These are phyloP conservation scores for Paraphoma chrysanthemicola DNA, from an alignment of 2,329 filamentous ascomycete species.

Conservation along the genomic window DNA sequence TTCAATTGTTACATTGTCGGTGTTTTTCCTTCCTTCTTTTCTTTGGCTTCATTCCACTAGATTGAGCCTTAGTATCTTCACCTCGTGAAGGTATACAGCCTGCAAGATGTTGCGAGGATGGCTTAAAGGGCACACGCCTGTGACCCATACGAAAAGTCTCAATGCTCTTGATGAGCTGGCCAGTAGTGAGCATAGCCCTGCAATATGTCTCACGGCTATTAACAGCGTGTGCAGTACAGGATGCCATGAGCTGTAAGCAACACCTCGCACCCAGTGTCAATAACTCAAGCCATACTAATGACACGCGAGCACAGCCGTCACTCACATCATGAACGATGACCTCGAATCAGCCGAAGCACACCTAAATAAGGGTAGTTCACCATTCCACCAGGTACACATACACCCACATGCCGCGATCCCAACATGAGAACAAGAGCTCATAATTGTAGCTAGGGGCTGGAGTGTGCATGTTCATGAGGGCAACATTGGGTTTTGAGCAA, in stretches of 20 bases:
- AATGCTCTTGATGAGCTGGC: constrained; percentile 65
- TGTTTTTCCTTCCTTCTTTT: background rate
- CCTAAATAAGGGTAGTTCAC: constrained; percentile 74
- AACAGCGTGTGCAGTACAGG: constrained; percentile 47
- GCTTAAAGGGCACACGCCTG: constrained; percentile 41
- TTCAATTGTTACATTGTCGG: background rate
- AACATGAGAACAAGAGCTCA: constrained; percentile 19
- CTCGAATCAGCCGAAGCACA: constrained; percentile 81
- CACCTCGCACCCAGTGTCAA: background rate
- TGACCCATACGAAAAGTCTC: constrained; percentile 60
- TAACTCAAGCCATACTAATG: constrained; percentile 25
- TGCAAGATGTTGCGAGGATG: constrained; percentile 45
- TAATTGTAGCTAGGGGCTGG: constrained; percentile 72
- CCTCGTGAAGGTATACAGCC: constrained; percentile 1
- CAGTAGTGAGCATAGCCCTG: constrained; percentile 52
- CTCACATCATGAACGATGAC: constrained; percentile 86
- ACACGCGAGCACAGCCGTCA: constrained; percentile 60
- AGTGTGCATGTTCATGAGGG: constrained; percentile 83
- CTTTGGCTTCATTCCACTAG: constrained; percentile 1
- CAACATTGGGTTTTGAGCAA: constrained; percentile 89
- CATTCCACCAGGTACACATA: constrained; percentile 75
- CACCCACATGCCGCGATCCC: background rate
- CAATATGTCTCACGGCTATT: constrained; percentile 10
- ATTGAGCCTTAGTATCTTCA: constrained; percentile 5
- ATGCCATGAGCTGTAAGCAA: constrained; percentile 55